Conservation (phyloP, 345 rosid species). For the Microcos paniculata region DNA sequence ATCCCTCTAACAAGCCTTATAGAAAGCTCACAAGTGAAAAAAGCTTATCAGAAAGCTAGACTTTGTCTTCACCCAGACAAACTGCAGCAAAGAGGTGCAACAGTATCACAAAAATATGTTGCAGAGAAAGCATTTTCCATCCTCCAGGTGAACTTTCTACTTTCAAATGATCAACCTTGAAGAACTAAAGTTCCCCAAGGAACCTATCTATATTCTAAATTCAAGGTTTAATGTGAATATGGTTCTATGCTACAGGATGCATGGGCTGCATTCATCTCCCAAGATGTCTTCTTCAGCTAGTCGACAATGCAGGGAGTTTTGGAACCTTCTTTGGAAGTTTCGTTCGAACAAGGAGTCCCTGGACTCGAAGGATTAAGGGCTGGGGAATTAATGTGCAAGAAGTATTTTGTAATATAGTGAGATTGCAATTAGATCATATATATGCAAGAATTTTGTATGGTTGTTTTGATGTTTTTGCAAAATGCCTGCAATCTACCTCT, state of each 20-base stretch:
- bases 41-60: conserved; percentile 90
- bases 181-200: neutral
- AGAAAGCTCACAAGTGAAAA: conserved; percentile 78
- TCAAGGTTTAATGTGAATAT: neutral
- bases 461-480: neutral
- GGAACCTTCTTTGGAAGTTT: conserved; percentile 8
- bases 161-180: neutral
- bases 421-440: neutral
- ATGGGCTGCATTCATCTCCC: conserved; percentile 20
- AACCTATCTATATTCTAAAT: neutral
- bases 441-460: conserved; percentile 9
- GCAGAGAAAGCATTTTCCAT: conserved; percentile 72
- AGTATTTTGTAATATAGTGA: conserved; percentile 8
- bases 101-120: conserved; percentile 58
- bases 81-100: conserved; percentile 82
- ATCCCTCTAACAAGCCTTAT: conserved; percentile 52
- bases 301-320: neutral
- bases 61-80: conserved; percentile 95
- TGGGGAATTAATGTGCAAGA: neutral
- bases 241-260: conserved; percentile 53
- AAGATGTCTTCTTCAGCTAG: conserved; percentile 22
- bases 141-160: conserved; percentile 59
- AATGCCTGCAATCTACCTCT: neutral
- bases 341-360: neutral
- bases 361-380: neutral